Conservation (phyloP, 371 early-diverging fungal genomes). For the Mucor indicus region DNA sequence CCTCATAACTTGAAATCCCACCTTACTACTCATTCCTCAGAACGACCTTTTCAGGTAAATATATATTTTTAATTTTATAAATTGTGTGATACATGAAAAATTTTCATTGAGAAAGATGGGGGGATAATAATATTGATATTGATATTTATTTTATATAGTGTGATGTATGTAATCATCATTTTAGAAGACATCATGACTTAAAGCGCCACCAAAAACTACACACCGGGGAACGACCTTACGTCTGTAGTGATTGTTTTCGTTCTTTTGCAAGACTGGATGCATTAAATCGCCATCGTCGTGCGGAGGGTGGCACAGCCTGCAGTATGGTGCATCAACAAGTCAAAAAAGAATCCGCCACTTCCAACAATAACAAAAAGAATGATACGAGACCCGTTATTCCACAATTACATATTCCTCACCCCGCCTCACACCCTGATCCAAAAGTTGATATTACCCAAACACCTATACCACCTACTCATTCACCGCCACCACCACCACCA, state of each 20-base stretch:
- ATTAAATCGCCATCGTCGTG: conserved; percentile 70
- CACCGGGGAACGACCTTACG: conserved; percentile 73
- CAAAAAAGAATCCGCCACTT: conserved; percentile 9
- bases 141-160: conserved; percentile 19
- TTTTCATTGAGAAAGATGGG: too few relatives aligned
- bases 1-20: conserved; percentile 46
- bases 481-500: conserved; percentile 7
- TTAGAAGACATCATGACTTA: conserved; percentile 74
- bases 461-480: conserved; percentile 3
- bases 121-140: too few relatives aligned
- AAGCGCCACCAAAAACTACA: conserved; percentile 76
- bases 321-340: conserved; percentile 24
- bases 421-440: conserved; percentile 22
- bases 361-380: conserved; percentile 3
- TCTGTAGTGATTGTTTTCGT: conserved; percentile 38
- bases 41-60: conserved; percentile 36
- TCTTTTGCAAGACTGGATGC: conserved; percentile 80
- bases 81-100: conserved; percentile 5
- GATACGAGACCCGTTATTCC: conserved; percentile 22
- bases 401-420: conserved; percentile 24
- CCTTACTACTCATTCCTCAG: conserved; percentile 37
- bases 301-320: conserved; percentile 53
- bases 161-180: conserved; percentile 50
- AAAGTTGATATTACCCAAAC: conserved; percentile 9
- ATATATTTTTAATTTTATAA: conserved; percentile 9